Percentiles rank a stretch among this genome's conserved stretches.
Evolutionary conservation across 1,284 basidiomycete genomes (phyloP).

Genomic region (Boletus smithii): DNA sequence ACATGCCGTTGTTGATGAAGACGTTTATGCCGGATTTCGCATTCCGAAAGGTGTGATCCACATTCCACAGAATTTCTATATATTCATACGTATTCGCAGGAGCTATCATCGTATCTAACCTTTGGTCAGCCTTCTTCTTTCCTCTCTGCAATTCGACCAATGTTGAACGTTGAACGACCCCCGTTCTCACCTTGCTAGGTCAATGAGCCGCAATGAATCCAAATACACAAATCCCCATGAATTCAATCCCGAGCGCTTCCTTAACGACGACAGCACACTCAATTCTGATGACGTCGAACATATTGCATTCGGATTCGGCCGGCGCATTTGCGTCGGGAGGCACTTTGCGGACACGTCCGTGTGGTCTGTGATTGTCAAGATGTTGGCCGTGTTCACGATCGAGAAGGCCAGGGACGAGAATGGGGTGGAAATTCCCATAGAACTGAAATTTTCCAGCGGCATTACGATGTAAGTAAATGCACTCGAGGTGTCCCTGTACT

Average conservation of each 20-base stretch:
- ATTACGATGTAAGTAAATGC: conserved; percentile 16
- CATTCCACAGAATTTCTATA: neutral
- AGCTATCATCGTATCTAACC: conserved; percentile 18
- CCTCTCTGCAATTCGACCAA: neutral
- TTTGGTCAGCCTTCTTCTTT: conserved; percentile 17
- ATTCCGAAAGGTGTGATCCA: conserved; percentile 22
- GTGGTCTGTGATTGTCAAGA: conserved; percentile 19
- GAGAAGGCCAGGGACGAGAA: conserved; percentile 15
- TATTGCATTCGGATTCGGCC: conserved; percentile 21
- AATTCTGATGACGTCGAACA: conserved; percentile 5
- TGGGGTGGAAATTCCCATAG: conserved; percentile 25
- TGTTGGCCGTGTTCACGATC: conserved; percentile 21
- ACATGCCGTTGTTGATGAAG: conserved; percentile 20
- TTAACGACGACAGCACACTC: conserved; percentile 18
- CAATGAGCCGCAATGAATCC: conserved; percentile 20
- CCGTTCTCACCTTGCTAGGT: conserved; percentile 10
- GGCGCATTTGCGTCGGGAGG: conserved; percentile 23
- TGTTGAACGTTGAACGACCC: neutral
- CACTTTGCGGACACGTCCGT: conserved; percentile 19
- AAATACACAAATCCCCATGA: conserved; percentile 19
- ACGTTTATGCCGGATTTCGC: conserved; percentile 21
- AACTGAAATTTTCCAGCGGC: conserved; percentile 11
- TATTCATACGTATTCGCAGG: conserved; percentile 10
- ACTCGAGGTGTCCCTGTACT: neutral
- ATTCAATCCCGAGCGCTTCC: conserved; percentile 28